Evolutionary conservation across 2,329 filamentous ascomycete species (phyloP).

Genomic region (Oidium heveae): DNA sequence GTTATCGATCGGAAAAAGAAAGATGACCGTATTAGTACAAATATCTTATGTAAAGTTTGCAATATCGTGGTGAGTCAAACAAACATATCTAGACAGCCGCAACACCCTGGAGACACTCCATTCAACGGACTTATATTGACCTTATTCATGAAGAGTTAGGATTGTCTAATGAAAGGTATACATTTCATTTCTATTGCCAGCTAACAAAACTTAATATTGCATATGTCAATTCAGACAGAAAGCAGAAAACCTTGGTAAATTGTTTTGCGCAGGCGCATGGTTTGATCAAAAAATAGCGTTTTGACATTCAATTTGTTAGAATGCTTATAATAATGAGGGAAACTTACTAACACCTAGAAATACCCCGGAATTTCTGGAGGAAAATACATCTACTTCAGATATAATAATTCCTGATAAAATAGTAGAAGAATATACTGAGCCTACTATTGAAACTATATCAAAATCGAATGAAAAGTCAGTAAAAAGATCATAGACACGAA

Average conservation of each 20-base stretch:
- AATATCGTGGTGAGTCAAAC: background rate
- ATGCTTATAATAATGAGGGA: background rate
- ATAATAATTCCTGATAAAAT: background rate
- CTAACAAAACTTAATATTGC: background rate
- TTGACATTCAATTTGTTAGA: background rate
- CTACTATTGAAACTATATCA: background rate
- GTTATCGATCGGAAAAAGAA: background rate
- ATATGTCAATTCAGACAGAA: background rate
- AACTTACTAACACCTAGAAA: background rate
- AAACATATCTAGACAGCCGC: background rate
- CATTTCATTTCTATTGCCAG: background rate
- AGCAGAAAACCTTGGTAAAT: background rate
- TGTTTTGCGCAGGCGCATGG: background rate
- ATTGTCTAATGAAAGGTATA: background rate
- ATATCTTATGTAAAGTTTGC: background rate
- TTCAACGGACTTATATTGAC: background rate
- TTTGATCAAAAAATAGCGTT: background rate
- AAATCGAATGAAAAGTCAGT: background rate
- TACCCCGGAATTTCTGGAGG: background rate
- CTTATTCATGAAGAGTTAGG: background rate
- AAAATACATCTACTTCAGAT: too few relatives aligned
- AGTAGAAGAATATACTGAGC: background rate
- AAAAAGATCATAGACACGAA: background rate
- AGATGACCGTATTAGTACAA: background rate
- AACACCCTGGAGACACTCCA: background rate